Percentiles rank a stretch among this genome's conserved stretches.
Conservation (phyloP, 192 early-diverging fungal genomes). For the Coemansia sp. region DNA sequence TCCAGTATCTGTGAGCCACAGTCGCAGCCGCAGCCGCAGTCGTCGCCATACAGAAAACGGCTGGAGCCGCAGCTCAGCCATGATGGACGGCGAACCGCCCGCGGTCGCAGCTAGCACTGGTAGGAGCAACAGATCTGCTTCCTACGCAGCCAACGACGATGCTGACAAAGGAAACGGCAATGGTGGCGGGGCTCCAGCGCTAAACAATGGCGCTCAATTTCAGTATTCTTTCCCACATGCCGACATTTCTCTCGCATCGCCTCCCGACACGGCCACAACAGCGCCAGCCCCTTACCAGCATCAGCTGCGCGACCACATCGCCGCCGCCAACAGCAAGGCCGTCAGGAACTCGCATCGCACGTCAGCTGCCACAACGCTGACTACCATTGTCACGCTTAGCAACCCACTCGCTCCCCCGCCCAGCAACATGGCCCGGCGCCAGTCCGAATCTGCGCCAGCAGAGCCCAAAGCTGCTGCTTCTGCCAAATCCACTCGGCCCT, state of each 20-base stretch:
- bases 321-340: neutral
- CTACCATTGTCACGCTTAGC: slow-evolving; percentile 5
- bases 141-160: neutral
- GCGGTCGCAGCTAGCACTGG: neutral
- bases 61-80: neutral
- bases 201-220: neutral
- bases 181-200: neutral
- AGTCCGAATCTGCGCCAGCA: neutral
- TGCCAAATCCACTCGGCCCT: neutral
- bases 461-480: neutral
- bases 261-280: slow-evolving; percentile 17
- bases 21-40: neutral
- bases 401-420: slow-evolving; percentile 4
- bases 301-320: neutral
- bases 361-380: slow-evolving; percentile 19
- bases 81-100: neutral
- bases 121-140: neutral
- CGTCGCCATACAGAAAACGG: slow-evolving; percentile 4
- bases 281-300: neutral
- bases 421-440: neutral
- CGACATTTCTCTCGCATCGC: slow-evolving; percentile 1
- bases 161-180: neutral
- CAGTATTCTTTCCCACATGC: neutral
- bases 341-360: slow-evolving; percentile 6
- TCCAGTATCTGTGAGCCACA: neutral